These are phyloP conservation scores for Crithidia acanthocephali DNA, from an alignment of 208 protist genomes.

Conservation along the genomic window DNA sequence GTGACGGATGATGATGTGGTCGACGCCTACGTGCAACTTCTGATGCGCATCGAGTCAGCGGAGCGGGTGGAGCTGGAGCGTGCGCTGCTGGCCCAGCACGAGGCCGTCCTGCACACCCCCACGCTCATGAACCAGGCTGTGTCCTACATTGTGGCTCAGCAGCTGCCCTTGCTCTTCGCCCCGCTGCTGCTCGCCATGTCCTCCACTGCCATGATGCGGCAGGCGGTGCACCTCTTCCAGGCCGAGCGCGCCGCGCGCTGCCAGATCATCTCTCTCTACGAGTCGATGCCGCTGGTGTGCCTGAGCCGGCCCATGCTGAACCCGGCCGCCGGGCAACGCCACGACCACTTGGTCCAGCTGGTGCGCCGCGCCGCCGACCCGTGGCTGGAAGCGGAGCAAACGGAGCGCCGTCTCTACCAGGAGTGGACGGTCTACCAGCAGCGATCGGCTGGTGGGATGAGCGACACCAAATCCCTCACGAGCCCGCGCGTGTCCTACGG, in stretches of 20 bases:
- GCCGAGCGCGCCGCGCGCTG: constrained; percentile 53
- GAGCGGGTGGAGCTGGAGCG: constrained; percentile 60
- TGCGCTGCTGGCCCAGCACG: constrained; percentile 40
- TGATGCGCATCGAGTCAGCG: constrained; percentile 66
- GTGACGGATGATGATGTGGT: constrained; percentile 25
- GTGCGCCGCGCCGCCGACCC: constrained; percentile 21
- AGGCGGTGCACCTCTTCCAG: constrained; percentile 63
- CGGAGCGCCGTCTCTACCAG: constrained; percentile 29
- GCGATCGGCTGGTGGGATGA: constrained; percentile 13
- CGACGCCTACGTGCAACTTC: constrained; percentile 53
- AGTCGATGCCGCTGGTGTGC: constrained; percentile 56
- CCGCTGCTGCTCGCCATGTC: constrained; percentile 55
- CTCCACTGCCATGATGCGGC: constrained; percentile 40
- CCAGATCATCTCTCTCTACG: constrained; percentile 60
- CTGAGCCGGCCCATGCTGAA: constrained; percentile 62
- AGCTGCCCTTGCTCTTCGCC: constrained; percentile 63
- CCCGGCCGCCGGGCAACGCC: constrained; percentile 46
- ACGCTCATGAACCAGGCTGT: constrained; percentile 34
- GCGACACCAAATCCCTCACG: constrained; percentile 18
- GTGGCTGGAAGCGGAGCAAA: constrained; percentile 37
- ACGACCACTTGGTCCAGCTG: constrained; percentile 41
- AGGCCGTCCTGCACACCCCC: constrained; percentile 34
- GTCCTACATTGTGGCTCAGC: constrained; percentile 20
- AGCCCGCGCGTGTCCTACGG: neutral
- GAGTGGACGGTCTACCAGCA: constrained; percentile 17